These are phyloP conservation scores for Tetrahymena borealis DNA, from an alignment of 73 alveolate genomes.

Conservation along the genomic window DNA sequence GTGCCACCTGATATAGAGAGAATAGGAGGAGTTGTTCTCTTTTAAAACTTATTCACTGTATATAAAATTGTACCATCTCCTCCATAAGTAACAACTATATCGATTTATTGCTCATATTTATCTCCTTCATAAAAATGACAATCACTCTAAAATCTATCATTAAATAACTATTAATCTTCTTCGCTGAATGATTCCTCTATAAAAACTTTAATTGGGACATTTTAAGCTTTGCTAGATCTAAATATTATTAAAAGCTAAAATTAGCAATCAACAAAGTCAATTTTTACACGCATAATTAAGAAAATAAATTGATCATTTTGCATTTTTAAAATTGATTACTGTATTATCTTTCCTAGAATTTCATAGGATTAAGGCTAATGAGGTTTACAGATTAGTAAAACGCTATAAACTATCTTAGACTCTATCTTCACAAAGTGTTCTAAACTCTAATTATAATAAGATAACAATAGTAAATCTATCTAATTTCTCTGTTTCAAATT, in stretches of 20 bases:
- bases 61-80: constrained; percentile 39
- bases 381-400: background rate
- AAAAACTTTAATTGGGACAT: background rate
- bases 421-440: background rate
- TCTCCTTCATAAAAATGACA: background rate
- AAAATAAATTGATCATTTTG: no score
- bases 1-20: constrained; percentile 29
- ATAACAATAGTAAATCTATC: background rate
- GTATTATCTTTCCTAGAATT: background rate
- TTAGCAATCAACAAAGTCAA: background rate
- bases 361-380: background rate
- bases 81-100: constrained; percentile 10
- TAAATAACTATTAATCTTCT: background rate
- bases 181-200: background rate
- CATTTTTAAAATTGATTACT: no score
- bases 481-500: background rate
- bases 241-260: background rate
- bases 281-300: no score
- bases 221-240: background rate
- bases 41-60: constrained; percentile 31
- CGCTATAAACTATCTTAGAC: background rate
- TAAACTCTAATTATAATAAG: background rate
- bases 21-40: constrained; percentile 23
- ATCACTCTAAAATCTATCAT: background rate
- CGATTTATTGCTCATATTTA: background rate